These are phyloP conservation scores for Hordeum vulgare DNA, from an alignment of 176 grass and related monocot genomes.

Conservation along the genomic window MorexV3_pseudomolecules_assembly NC_058518.1:81491969-81492468, in stretches of 20 bases:
- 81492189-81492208: neutral
- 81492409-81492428: constrained; percentile 66
- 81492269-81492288: constrained; percentile 89
- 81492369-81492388: constrained; percentile 84
- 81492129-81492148: neutral
- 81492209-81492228: constrained; percentile 82
- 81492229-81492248: constrained; percentile 80
- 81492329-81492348: neutral
- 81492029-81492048: neutral
- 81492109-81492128: neutral
- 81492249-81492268: constrained; percentile 82
- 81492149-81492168: neutral
- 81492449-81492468: constrained; percentile 76
- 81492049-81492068: neutral
- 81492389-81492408: constrained; percentile 55
- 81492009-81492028: neutral
- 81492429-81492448: constrained; percentile 75
- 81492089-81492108: neutral
- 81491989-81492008: constrained; percentile 94
- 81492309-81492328: constrained; percentile 16
- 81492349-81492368: neutral
- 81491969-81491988: constrained; percentile 63
- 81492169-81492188: neutral
- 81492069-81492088: neutral
- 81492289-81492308: constrained; percentile 56